Evolutionary conservation across 2,329 filamentous ascomycete species (phyloP).

Genomic region (Pyricularia grisea): DNA sequence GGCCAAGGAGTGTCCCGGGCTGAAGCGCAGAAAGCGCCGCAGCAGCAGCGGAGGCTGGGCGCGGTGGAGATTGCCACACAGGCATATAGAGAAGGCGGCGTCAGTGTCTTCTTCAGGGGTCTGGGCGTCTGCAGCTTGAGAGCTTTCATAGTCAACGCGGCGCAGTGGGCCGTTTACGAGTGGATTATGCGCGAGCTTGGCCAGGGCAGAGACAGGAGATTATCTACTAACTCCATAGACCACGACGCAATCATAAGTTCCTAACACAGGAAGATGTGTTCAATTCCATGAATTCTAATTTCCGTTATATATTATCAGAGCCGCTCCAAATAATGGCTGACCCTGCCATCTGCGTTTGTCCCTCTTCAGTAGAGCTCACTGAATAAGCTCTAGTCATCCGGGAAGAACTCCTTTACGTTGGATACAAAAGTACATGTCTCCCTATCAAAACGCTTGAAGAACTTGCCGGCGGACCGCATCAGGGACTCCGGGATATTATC

Average conservation of each 20-base stretch:
- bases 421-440: constrained; percentile 64
- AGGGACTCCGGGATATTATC: constrained; percentile 44
- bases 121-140: constrained; percentile 73
- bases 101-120: constrained; percentile 59
- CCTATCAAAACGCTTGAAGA: constrained; percentile 79
- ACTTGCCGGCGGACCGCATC: constrained; percentile 65
- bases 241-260: background rate
- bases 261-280: background rate
- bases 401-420: constrained; percentile 72
- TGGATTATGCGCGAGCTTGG: constrained; percentile 63
- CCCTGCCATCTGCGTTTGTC: background rate
- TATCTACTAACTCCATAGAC: background rate
- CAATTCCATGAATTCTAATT: background rate
- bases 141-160: constrained; percentile 88
- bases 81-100: constrained; percentile 56
- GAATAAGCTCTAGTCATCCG: constrained; percentile 55
- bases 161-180: constrained; percentile 89
- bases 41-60: constrained; percentile 24
- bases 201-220: constrained; percentile 17
- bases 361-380: background rate
- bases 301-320: background rate
- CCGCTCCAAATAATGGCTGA: background rate
- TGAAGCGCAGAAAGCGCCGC: background rate
- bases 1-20: constrained; percentile 4
- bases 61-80: constrained; percentile 55